These are phyloP conservation scores for Fusarium veterinarium DNA, from an alignment of 2,329 filamentous ascomycete genomes.

Conservation along the genomic window DNA sequence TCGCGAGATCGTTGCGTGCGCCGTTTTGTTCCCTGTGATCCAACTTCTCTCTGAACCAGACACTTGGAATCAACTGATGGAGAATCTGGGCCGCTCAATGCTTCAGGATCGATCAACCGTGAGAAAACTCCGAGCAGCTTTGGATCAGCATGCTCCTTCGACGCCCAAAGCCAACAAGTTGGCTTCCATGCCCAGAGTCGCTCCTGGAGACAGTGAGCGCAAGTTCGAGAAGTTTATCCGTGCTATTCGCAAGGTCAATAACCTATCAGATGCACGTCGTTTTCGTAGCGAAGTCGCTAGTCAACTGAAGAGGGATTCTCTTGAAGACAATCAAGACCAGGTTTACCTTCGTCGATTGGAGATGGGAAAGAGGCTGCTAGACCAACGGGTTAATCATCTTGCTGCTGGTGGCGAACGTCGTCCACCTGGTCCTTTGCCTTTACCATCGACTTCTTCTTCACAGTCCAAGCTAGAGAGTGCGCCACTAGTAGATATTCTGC, in stretches of 20 bases:
- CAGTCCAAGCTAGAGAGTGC: slow-evolving; percentile 78
- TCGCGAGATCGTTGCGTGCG: slow-evolving; percentile 91
- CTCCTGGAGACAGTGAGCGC: slow-evolving; percentile 85
- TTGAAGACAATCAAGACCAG: slow-evolving; percentile 82
- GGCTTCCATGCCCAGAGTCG: slow-evolving; percentile 81
- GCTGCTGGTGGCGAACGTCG: slow-evolving; percentile 72
- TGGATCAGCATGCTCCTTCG: slow-evolving; percentile 94
- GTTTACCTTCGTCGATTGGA: slow-evolving; percentile 90
- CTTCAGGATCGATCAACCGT: slow-evolving; percentile 97
- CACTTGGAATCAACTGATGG: slow-evolving; percentile 97
- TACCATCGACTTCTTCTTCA: slow-evolving; percentile 43
- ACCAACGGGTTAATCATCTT: slow-evolving; percentile 87
- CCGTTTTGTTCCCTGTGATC: slow-evolving; percentile 86
- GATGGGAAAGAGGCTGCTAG: slow-evolving; percentile 88
- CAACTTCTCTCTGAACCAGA: slow-evolving; percentile 89
- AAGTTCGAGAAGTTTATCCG: slow-evolving; percentile 96
- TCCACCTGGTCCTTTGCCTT: slow-evolving; percentile 41
- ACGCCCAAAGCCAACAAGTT: slow-evolving; percentile 72
- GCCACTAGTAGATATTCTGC: slow-evolving; percentile 84
- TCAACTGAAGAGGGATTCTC: slow-evolving; percentile 86
- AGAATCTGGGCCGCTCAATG: slow-evolving; percentile 86
- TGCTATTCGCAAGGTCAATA: slow-evolving; percentile 87
- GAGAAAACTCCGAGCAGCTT: slow-evolving; percentile 86
- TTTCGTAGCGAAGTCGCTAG: slow-evolving; percentile 93
- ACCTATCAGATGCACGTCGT: slow-evolving; percentile 89